Conservation (phyloP, 2,329 filamentous ascomycete species). For the Cercospora zeina region DNA sequence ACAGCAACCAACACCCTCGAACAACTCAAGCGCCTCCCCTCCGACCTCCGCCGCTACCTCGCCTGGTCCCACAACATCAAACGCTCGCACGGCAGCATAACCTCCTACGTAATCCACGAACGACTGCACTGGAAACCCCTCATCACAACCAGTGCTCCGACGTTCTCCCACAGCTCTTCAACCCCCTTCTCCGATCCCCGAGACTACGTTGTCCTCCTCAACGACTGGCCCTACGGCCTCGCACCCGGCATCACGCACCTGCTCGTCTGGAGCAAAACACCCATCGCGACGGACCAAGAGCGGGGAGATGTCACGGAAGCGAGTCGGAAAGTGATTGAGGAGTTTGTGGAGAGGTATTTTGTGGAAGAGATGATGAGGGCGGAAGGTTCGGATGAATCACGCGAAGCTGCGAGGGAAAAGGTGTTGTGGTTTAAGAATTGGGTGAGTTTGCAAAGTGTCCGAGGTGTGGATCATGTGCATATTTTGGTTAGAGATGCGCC, state of each 20-base stretch:
- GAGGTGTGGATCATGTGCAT: conserved; percentile 60
- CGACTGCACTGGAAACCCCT: conserved; percentile 55
- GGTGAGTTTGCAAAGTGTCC: conserved; percentile 60
- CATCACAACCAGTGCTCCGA: conserved; percentile 27
- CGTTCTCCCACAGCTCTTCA: conserved; percentile 49
- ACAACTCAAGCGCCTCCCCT: conserved; percentile 59
- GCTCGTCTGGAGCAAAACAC: conserved; percentile 58
- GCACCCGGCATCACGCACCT: conserved; percentile 57
- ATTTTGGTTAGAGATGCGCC: conserved; percentile 54
- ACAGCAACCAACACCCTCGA: conserved; percentile 54
- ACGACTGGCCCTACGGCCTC: conserved; percentile 66
- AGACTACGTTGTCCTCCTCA: conserved; percentile 60
- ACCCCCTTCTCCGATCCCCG: conserved; percentile 55
- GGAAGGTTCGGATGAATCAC: conserved; percentile 4
- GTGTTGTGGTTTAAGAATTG: conserved; percentile 68
- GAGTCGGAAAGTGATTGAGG: conserved; percentile 51
- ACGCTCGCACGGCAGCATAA: conserved; percentile 56
- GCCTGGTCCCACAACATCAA: conserved; percentile 59
- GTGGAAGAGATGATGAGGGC: conserved; percentile 43
- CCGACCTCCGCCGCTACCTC: conserved; percentile 60
- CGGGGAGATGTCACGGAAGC: conserved; percentile 55
- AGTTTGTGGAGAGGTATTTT: conserved; percentile 55
- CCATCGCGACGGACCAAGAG: conserved; percentile 48
- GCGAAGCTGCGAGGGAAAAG: conserved; percentile 40
- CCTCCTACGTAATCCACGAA: conserved; percentile 57